Evolutionary conservation across 169 alveolate species (phyloP), one percentile per base, ranked within the genome.

Genomic region (Neospora caninum): DNA sequence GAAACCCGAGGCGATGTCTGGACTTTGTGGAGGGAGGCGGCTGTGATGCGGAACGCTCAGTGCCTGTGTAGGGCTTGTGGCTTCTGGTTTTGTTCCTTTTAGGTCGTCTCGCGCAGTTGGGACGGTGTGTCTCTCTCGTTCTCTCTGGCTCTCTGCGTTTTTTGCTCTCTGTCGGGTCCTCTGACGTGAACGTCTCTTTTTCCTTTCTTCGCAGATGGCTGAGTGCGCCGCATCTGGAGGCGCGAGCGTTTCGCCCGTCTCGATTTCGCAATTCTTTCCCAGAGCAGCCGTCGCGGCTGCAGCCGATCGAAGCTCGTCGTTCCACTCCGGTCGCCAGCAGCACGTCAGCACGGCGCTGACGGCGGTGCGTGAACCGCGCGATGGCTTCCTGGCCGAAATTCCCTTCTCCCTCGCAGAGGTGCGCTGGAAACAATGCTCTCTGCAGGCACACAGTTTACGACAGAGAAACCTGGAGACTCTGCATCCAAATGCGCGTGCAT

Each of bases 341-440:
- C 92, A 92, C 53, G 92, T 92, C 34, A 58, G 88, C 34, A 42
- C 88, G 7, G 88, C 87, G 27, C 78, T 89, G 42, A 31, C 80
- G 45, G 67, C 88, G 2, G 42, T 92, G 36, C 49, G 34, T 36
- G 87, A 92, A 53, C 42, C 41, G 54, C 87, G 38, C 20, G 94
- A 92, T 38, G 94, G 94, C 10, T 92, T 92, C 41, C 92, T 92
- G 0, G 82, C 38, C 29, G 67, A 88, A 27, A 80, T 92, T 20
- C 92, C 88, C 18, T 92, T 92, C 82, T 73, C 88, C 4, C 92
- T 92, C 39, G 18, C 94, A 0, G 94, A 92, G 94, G 94, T 92
- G 58, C 2, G 73, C n/a, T n/a, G n/a, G n/a, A n/a, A n/a, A n/a
- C n/a, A n/a, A n/a, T n/a, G n/a, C n/a, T n/a, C n/a, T n/a, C n/a